Conservation (phyloP, 2,329 filamentous ascomycete species). For the Ophiocordyceps camponoti-leonardi region DNA sequence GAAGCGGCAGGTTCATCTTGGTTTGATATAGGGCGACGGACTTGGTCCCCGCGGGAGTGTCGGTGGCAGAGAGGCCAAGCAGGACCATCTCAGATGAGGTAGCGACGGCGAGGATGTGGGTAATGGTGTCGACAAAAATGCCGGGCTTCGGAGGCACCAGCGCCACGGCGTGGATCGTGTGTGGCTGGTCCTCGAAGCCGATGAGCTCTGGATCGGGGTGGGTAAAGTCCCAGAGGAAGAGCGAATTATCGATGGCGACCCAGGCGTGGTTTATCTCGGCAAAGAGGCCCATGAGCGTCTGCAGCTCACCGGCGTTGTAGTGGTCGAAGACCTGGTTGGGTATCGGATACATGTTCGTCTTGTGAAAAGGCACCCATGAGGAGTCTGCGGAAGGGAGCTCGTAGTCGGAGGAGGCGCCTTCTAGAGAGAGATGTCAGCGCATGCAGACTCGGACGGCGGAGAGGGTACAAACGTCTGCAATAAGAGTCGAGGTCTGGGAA, state of each 20-base stretch:
- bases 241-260: constrained; percentile 86
- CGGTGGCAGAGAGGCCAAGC: constrained; percentile 60
- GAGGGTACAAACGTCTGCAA: constrained; percentile 53
- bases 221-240: constrained; percentile 97
- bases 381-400: constrained; percentile 51
- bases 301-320: constrained; percentile 72
- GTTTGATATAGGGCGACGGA: constrained; percentile 74
- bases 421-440: constrained; percentile 27
- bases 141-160: constrained; percentile 70
- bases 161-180: constrained; percentile 82
- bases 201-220: constrained; percentile 80
- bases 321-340: constrained; percentile 86
- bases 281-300: constrained; percentile 90
- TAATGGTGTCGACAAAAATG: constrained; percentile 77
- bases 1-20: constrained; percentile 62
- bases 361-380: constrained; percentile 81
- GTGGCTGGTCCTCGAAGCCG: constrained; percentile 76
- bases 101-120: constrained; percentile 74
- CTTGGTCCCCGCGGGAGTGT: constrained; percentile 51
- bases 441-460: not conserved
- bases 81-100: constrained; percentile 73
- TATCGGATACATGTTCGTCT: constrained; percentile 71
- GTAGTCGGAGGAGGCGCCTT: constrained; percentile 84
- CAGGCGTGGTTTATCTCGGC: constrained; percentile 89
- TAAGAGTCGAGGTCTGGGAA: constrained; percentile 86